A percentile compares a stretch with the other conserved stretches of the same genome.
Evolutionary conservation across 2,329 filamentous ascomycete genomes (phyloP).

Genomic region (Exophiala alcalophila): DNA sequence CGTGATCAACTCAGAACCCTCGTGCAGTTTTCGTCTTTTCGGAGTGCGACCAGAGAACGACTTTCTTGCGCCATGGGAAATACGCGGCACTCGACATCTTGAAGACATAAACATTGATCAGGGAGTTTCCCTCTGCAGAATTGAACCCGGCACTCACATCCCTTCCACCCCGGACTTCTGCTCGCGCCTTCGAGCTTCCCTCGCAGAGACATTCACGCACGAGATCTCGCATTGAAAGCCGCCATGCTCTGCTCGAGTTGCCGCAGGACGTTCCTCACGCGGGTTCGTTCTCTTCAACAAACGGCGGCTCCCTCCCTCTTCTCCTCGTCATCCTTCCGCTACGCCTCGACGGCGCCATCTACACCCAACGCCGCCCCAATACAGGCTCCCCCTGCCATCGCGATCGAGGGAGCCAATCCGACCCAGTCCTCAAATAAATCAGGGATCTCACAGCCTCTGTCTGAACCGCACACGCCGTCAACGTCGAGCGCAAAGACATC

Average conservation of each 20-base stretch:
- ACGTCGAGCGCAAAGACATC: constrained; percentile 18
- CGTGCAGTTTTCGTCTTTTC: no score
- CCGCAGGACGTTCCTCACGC: constrained; percentile 21
- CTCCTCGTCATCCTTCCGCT: constrained; percentile 6
- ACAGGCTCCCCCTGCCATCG: constrained; percentile 22
- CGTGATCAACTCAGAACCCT: no score
- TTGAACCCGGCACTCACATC: no score
- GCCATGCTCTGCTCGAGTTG: constrained; percentile 30
- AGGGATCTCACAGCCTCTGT: constrained; percentile 42
- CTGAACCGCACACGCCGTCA: constrained; percentile 30
- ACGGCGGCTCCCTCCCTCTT: constrained; percentile 1
- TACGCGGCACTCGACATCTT: no score
- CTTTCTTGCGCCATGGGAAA: no score
- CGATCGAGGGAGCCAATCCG: constrained; percentile 13
- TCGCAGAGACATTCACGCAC: neutral
- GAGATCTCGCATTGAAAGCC: no score
- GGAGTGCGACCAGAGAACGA: no score
- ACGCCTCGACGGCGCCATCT: constrained; percentile 20
- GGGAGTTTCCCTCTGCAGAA: no score
- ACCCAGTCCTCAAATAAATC: constrained; percentile 39
- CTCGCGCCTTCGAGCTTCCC: neutral
- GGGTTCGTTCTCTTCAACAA: constrained; percentile 12
- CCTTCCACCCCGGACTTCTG: neutral
- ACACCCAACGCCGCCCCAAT: constrained; percentile 23
- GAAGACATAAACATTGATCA: no score